These are phyloP conservation scores for Ceratocystis papillata DNA, from an alignment of 2,329 filamentous ascomycete genomes.

Conservation along the genomic window DNA sequence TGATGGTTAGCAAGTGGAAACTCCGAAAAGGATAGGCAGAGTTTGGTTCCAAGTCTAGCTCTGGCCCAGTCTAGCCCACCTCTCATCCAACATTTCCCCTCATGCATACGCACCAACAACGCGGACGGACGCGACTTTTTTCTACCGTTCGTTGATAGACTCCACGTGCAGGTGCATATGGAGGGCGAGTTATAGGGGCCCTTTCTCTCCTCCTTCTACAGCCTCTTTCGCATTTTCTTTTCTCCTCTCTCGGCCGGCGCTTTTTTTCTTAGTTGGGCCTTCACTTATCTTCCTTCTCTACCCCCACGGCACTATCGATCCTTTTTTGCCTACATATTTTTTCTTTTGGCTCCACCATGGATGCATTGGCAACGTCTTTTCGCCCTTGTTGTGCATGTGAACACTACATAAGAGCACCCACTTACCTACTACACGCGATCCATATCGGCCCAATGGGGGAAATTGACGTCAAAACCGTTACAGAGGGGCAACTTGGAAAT, in stretches of 20 bases:
- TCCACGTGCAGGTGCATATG: slow-evolving; percentile 5
- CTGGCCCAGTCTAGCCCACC: background rate
- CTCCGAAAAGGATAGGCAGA: background rate
- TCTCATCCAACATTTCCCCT: background rate
- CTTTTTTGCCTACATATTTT: too few relatives aligned
- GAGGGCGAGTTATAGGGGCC: background rate
- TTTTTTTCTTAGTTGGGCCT: background rate
- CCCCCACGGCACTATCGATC: background rate
- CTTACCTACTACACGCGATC: background rate
- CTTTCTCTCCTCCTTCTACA: background rate
- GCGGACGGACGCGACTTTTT: background rate
- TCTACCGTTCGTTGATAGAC: background rate
- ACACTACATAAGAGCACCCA: background rate
- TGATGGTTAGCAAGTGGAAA: background rate
- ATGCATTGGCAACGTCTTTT: background rate
- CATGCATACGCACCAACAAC: slow-evolving; percentile 1
- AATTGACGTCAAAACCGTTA: background rate
- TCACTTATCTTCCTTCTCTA: background rate
- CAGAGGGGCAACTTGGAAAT: background rate
- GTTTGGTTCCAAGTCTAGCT: background rate
- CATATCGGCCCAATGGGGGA: slow-evolving; percentile 9
- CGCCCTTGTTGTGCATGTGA: slow-evolving; percentile 1
- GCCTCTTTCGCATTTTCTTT: background rate
- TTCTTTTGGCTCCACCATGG: background rate
- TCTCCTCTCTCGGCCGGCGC: background rate